Evolutionary conservation across 495 filamentous ascomycete genomes (phyloP), one percentile per base, ranked within the genome.

Genomic region (Entonaema liquescens): DNA sequence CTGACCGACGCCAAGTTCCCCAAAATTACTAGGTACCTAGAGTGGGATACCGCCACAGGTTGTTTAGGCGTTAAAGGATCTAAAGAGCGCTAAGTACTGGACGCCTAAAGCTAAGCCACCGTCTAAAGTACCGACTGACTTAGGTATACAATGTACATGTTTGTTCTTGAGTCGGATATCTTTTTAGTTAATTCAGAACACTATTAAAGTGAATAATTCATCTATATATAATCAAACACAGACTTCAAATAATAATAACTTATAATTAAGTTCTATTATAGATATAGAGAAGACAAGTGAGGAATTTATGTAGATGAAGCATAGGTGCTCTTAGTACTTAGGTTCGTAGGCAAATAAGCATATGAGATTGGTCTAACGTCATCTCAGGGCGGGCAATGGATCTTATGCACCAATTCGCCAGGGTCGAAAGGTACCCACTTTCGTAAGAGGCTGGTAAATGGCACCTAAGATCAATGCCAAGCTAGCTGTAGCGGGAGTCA

Each of bases 391-490:
- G n/a, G n/a, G n/a, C n/a, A n/a, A n/a, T n/a, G n/a, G n/a, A n/a
- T n/a, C n/a, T n/a, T 65, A 66, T 65, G 58, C 62, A 62, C 12
- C 42, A 25, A 8, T 33, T 3, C 17, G 17, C 38, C 38, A n/a
- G 26, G 55, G 1, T 58, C 26, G 17, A 17, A 53, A 63, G 1
- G 49, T 59, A 71, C 28, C 49, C 28, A 23, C 21, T 54, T 7
- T 60, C 26, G 15, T 52, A 31, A 67, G 50, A 63, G 25, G n/a
- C 59, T 59, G 23, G 33, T 23, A 29, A 58, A 63, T 52, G 50
- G 35, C 55, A 63, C 59, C 1, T 62, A 28, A 9, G 50, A 67
- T 67, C 64, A 47, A 13, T 28, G 69, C 69, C 64, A 72, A 72
- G 70, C 17, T 50, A 49, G 31, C 59, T 36, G 49, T 63, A 52